These are phyloP conservation scores for Vitellaria paradoxa DNA, from an alignment of 179 eudicot species.

Conservation along the genomic window DNA sequence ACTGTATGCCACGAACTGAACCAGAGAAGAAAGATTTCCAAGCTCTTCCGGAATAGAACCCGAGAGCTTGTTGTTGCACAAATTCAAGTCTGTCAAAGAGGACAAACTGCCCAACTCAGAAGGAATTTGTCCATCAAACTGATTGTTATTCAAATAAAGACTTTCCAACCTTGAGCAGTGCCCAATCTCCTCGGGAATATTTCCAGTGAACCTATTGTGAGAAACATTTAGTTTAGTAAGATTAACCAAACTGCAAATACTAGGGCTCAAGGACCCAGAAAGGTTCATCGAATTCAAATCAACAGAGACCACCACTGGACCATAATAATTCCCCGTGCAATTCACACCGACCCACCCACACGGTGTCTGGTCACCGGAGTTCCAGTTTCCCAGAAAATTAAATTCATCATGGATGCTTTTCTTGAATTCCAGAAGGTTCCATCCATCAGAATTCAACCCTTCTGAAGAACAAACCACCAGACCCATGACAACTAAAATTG, in stretches of 20 bases:
- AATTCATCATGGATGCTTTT: conserved; percentile 42
- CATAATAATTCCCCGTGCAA: conserved; percentile 41
- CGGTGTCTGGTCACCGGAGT: conserved; percentile 58
- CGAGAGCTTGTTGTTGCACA: conserved; percentile 78
- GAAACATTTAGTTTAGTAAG: conserved; percentile 58
- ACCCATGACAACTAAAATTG: conserved; percentile 17
- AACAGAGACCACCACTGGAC: conserved; percentile 48
- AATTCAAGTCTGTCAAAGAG: conserved; percentile 46
- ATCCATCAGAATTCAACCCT: conserved; percentile 73
- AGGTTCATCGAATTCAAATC: conserved; percentile 64
- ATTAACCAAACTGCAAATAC: conserved; percentile 59
- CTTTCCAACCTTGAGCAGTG: conserved; percentile 47
- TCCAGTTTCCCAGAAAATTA: conserved; percentile 55
- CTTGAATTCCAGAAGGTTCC: conserved; percentile 62
- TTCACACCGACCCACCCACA: conserved; percentile 79
- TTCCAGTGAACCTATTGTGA: conserved; percentile 47
- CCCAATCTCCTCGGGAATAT: conserved; percentile 60
- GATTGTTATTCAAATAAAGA: conserved; percentile 58
- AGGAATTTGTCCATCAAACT: conserved; percentile 65
- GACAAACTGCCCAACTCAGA: conserved; percentile 59
- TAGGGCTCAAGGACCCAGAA: conserved; percentile 60
- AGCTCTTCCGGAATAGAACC: conserved; percentile 75
- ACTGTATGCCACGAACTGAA: conserved; percentile 69
- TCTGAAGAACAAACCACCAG: conserved; percentile 38
- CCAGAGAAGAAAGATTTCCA: conserved; percentile 66